Evolutionary conservation across 1,139 yeast genomes (phyloP), one percentile per base, ranked within the genome.

Genomic region (Sugiyamaella grinbergsii): DNA sequence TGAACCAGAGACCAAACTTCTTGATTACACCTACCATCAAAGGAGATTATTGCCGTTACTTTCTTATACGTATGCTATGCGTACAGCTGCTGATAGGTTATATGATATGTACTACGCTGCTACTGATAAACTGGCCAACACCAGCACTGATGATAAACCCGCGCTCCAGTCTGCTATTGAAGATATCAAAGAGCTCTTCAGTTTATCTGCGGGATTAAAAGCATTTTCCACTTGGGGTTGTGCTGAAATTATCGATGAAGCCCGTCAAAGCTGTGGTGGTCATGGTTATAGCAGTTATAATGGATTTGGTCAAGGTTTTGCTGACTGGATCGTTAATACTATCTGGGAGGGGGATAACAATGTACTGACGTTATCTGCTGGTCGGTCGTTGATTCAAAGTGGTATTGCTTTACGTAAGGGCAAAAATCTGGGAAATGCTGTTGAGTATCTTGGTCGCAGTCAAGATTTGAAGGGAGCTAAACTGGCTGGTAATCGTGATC

Each of bases 281-380:
- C 96, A 89, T 66, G 97, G 97, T 41, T 90, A 90, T 71, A 87
- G 95, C 22, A 81, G 91, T 16, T 90, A 90, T 73, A 81, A 87
- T 59, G 96, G 93, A 2, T 87, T 90, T 65, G 96, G 95, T 50
- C 88, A 85, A 66, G 93, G 91, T 28, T 87, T 80, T 70, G 79
- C 81, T 56, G 97, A 90, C 69, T 91, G 96, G 90, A 95, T 87
- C 29, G 97, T 90, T 44, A 96, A 90, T 73, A 88, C 95, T 71
- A 90, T 96, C 22, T 90, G 97, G 97, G 97, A 90, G 74, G 97
- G 97, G 70, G 97, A 90, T 70, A 90, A 90, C 74, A 89, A 84
- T 64, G 84, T 90, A 47, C 76, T 90, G 61, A 88, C 90, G 7
- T 80, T 88, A 69, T 83, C 90, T 55, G 82, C 90, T 56, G 97